These are phyloP conservation scores for Diaporthe longicolla DNA, from an alignment of 2,329 filamentous ascomycete genomes.

Conservation along the genomic window DNA sequence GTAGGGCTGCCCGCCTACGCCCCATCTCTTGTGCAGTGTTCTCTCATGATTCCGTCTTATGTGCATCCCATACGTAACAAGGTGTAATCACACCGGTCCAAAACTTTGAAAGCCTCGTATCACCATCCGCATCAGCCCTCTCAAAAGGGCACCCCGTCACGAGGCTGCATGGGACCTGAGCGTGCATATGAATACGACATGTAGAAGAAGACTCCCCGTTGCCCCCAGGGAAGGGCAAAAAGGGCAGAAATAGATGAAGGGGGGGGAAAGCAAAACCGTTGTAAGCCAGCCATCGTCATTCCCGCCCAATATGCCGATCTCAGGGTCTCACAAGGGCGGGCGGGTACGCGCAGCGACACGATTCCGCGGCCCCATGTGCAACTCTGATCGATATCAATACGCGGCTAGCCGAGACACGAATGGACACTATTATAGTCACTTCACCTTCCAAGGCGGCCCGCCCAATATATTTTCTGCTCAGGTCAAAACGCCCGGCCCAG, in stretches of 20 bases:
- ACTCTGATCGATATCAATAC: conserved; percentile 13
- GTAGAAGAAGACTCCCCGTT: not conserved
- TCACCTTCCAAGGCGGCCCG: not conserved
- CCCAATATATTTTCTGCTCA: not conserved
- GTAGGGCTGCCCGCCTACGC: conserved; percentile 35
- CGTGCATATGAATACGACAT: not conserved
- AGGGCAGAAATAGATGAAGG: not conserved
- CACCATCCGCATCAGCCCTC: conserved; percentile 22
- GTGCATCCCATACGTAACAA: conserved; percentile 6
- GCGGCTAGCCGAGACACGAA: conserved; percentile 20
- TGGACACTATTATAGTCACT: conserved; percentile 18
- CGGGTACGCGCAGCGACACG: not conserved
- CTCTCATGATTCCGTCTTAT: not conserved
- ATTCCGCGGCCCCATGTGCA: conserved; percentile 5
- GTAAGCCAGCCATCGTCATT: conserved; percentile 5
- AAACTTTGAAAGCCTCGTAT: conserved; percentile 16
- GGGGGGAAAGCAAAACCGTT: conserved; percentile 10
- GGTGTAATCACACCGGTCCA: conserved; percentile 22
- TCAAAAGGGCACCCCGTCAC: conserved; percentile 3
- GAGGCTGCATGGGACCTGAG: conserved; percentile 18
- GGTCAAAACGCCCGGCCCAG: not conserved
- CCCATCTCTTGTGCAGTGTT: not conserved
- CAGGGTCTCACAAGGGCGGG: not conserved
- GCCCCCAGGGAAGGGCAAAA: not conserved
- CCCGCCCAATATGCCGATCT: conserved; percentile 24